These are phyloP conservation scores for Extremus antarcticus DNA, from an alignment of 495 filamentous ascomycete genomes.

Conservation along the genomic window DNA sequence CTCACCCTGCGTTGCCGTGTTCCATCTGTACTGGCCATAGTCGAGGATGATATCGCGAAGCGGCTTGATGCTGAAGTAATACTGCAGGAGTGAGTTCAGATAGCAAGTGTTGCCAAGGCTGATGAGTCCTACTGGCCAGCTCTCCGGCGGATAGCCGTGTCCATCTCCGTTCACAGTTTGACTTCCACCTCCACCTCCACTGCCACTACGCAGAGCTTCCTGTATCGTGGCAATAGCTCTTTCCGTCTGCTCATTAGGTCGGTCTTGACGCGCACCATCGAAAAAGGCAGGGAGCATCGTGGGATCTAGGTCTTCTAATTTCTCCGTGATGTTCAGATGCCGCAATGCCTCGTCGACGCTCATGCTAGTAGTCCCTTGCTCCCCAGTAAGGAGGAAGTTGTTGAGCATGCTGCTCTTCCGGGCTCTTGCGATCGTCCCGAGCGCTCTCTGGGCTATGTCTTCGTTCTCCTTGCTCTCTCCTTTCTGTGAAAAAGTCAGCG, in stretches of 20 bases:
- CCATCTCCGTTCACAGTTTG: neutral
- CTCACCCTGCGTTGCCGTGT: slow-evolving; percentile 48
- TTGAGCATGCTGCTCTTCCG: slow-evolving; percentile 44
- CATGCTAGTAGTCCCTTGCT: slow-evolving; percentile 29
- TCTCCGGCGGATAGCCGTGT: neutral
- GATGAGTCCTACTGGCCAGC: slow-evolving; percentile 67
- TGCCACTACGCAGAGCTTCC: slow-evolving; percentile 1
- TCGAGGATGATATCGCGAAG: slow-evolving; percentile 70
- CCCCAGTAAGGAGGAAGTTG: slow-evolving; percentile 46
- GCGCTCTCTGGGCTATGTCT: slow-evolving; percentile 42
- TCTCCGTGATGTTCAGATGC: slow-evolving; percentile 6
- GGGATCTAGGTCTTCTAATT: slow-evolving; percentile 31
- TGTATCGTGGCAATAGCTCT: slow-evolving; percentile 15
- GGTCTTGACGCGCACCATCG: slow-evolving; percentile 4
- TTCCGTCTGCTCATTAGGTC: slow-evolving; percentile 14
- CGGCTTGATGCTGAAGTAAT: slow-evolving; percentile 79
- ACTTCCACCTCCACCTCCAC: neutral
- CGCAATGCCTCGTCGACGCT: slow-evolving; percentile 19
- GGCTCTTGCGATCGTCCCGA: slow-evolving; percentile 45
- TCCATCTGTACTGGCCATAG: slow-evolving; percentile 56
- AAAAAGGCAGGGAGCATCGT: slow-evolving; percentile 3
- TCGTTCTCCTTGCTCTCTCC: slow-evolving; percentile 39
- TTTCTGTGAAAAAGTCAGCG: slow-evolving; percentile 15
- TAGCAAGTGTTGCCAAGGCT: slow-evolving; percentile 99
- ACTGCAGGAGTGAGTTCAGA: slow-evolving; percentile 91